Base-by-base conservation (phyloP, 768 basidiomycete genomes). In the Lepiota brunneoincarnata region DNA sequence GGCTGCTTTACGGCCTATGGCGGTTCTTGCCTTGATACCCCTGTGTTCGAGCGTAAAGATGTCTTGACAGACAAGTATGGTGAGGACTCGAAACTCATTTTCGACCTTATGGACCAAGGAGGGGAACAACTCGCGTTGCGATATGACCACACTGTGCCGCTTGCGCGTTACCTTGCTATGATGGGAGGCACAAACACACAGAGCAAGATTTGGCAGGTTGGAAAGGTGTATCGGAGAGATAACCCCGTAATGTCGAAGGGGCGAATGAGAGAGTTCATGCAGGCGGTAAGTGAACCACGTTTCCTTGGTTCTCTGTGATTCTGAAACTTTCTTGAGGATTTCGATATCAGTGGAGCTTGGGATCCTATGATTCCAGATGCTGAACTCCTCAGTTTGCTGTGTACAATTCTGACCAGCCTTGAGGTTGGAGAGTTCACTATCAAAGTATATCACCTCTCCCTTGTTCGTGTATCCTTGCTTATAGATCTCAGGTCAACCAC, bases 281-380 rank as follows among this genome's bases (percentile, higher is more conserved):
- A 99, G 70, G 97, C 96, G 58, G 93, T 94, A 60, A 60, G 83
- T 74, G 15, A 20, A 20, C 4, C 3, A 3, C 49, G 2, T 14
- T 40, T n/a, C 34, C 10, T 4, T 4, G 15, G 6, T 24, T 31
- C 9, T 39, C 26, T 39, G 17, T n/a, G 15, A 23, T 36, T 47
- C 41, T 6, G 43, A 20, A 9, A 15, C 17, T n/a, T 38, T 45
- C 28, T 2, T 18, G 61, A 96, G 94, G 96, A 99, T 69, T 90
- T 98, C 63, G 97, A 98, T 68, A 93, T 98, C 49, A 83, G 89
- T 26, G 97, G 97, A 7, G 64, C 69, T 6, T 98, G 91, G 86
- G 97, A 99, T 68, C 73, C 92, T 3, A 99, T 99, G 97, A 91
- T 99, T 51, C 91, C 97, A 7, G 97, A 98, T 65, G 91, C 92